Percentiles rank a stretch among this genome's conserved stretches.
These are phyloP conservation scores for Dipteronia dyeriana DNA, from an alignment of 345 rosid genomes.

Conservation along the genomic window DNA sequence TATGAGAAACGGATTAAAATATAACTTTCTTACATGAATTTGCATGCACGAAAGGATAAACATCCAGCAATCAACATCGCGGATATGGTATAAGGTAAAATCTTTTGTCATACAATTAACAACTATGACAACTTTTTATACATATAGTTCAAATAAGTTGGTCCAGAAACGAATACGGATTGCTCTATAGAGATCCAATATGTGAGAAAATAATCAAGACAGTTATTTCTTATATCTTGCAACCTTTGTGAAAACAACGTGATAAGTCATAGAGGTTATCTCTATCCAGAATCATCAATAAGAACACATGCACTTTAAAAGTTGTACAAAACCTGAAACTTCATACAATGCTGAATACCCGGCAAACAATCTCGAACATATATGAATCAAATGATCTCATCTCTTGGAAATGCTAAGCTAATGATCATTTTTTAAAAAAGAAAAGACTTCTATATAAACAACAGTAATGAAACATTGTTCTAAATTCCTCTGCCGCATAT, in stretches of 20 bases:
- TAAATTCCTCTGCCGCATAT: conserved; percentile 27
- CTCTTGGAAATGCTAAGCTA: conserved; percentile 17
- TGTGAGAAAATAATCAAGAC: background rate
- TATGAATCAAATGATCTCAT: conserved; percentile 11
- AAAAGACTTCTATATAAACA: conserved; percentile 7
- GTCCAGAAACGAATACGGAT: background rate
- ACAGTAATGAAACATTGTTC: conserved; percentile 4
- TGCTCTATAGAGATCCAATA: background rate
- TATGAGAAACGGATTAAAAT: background rate
- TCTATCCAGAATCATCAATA: background rate
- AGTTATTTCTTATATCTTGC: background rate
- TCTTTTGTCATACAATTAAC: background rate
- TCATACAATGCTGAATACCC: background rate
- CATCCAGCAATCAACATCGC: background rate
- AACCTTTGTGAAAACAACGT: background rate
- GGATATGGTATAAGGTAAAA: background rate
- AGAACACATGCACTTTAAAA: conserved; percentile 3
- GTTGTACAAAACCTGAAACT: background rate
- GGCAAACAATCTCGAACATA: background rate
- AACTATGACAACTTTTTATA: background rate
- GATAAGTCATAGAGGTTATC: background rate
- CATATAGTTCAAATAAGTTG: too few relatives aligned
- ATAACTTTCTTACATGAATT: background rate
- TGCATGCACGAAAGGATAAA: background rate
- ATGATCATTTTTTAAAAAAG: background rate